Percentiles rank a stretch among this genome's conserved stretches.
These are phyloP conservation scores for Suillus placidus DNA, from an alignment of 768 basidiomycete species.

Conservation along the genomic window DNA sequence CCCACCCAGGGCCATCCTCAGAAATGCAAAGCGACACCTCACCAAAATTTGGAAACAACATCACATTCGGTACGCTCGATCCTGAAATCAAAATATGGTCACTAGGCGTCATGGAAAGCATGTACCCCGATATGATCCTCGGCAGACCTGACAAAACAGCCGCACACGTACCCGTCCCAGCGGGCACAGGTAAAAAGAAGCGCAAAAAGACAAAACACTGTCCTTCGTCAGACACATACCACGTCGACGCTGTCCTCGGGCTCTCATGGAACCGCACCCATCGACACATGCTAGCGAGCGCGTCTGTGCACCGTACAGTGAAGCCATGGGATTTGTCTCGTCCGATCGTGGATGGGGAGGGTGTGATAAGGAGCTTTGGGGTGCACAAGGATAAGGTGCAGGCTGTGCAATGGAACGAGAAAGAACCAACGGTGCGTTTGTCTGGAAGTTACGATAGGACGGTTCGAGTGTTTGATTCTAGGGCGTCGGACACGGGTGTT, in stretches of 20 bases:
- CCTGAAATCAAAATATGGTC: constrained; percentile 99
- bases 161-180: constrained; percentile 74
- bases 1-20: constrained; percentile 66
- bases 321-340: constrained; percentile 96
- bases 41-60: constrained; percentile 73
- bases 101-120: constrained; percentile 87
- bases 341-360: constrained; percentile 53
- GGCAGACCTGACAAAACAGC: constrained; percentile 86
- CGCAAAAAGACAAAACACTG: constrained; percentile 82
- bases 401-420: constrained; percentile 92
- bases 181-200: constrained; percentile 97
- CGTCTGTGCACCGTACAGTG: constrained; percentile 92
- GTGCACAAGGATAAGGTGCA: constrained; percentile 95
- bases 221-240: constrained; percentile 61
- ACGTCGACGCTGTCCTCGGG: constrained; percentile 92
- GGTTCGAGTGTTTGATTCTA: constrained; percentile 91
- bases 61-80: constrained; percentile 96
- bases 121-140: constrained; percentile 91
- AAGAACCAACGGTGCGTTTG: constrained; percentile 85
- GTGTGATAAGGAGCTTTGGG: constrained; percentile 74
- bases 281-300: constrained; percentile 88
- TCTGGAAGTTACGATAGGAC: constrained; percentile 95
- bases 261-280: constrained; percentile 92
- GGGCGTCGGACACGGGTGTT: constrained; percentile 79
- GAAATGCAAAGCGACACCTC: constrained; percentile 35